Conservation (phyloP, 2,329 filamentous ascomycete species). For the Phyllosticta citrichinensis region DNA sequence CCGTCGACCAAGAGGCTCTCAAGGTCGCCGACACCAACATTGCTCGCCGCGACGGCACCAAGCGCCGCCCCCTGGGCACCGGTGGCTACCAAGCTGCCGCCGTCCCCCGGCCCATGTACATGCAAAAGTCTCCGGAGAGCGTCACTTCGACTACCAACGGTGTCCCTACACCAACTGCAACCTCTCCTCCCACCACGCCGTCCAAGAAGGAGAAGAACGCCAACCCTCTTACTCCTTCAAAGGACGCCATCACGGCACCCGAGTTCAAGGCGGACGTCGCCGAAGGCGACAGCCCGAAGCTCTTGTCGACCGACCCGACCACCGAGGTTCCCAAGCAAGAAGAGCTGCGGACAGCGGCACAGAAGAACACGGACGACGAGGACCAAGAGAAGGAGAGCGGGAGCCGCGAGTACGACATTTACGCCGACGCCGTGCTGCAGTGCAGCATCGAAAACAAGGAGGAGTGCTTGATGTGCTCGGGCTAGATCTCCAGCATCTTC, state of each 20-base stretch:
- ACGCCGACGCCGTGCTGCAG: conserved; percentile 79
- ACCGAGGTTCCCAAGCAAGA: conserved; percentile 49
- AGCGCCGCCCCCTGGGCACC: conserved; percentile 50
- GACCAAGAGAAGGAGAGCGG: conserved; percentile 56
- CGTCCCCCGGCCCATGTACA: conserved; percentile 58
- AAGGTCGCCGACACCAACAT: conserved; percentile 76
- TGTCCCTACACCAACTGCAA: conserved; percentile 58
- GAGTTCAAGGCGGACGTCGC: conserved; percentile 67
- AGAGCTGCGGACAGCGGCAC: conserved; percentile 50
- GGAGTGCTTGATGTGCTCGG: conserved; percentile 93
- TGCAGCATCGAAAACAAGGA: conserved; percentile 99
- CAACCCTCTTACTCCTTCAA: conserved; percentile 32
- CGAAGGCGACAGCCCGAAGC: conserved; percentile 67
- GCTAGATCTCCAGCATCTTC: conserved; percentile 40
- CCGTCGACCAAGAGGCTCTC: conserved; percentile 91
- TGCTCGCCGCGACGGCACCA: conserved; percentile 51
- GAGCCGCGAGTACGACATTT: conserved; percentile 81
- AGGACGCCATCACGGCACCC: conserved; percentile 51
- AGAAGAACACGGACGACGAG: conserved; percentile 51
- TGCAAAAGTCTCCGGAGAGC: conserved; percentile 38
- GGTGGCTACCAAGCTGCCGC: conserved; percentile 43
- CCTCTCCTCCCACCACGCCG: conserved; percentile 44
- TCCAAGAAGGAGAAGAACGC: conserved; percentile 31
- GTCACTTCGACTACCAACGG: conserved; percentile 40
- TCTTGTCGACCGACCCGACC: conserved; percentile 60